Evolutionary conservation across 352 stramenopile genomes (phyloP).

Genomic region (Phytophthora pini): DNA sequence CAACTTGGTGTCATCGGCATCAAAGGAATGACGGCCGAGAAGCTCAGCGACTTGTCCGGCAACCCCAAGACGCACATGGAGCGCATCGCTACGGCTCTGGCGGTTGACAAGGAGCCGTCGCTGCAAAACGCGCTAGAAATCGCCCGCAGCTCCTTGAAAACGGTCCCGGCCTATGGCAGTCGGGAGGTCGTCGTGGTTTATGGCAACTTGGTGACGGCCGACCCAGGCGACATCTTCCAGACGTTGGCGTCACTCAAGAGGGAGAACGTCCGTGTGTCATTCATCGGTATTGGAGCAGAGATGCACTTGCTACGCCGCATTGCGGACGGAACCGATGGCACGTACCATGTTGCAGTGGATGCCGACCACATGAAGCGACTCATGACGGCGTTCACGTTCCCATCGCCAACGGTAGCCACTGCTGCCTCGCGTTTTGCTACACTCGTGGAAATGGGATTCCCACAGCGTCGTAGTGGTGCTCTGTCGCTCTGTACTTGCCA

Average conservation of each 20-base stretch:
- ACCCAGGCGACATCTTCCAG: conserved; percentile 96
- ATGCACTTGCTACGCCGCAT: conserved; percentile 90
- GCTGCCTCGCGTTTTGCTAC: conserved; percentile 72
- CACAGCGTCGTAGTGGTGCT: conserved; percentile 71
- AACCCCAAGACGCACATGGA: conserved; percentile 90
- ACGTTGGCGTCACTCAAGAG: conserved; percentile 92
- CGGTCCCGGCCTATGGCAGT: conserved; percentile 86
- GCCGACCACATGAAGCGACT: conserved; percentile 92
- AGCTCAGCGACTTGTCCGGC: conserved; percentile 91
- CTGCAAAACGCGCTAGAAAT: conserved; percentile 93
- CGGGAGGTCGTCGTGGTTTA: conserved; percentile 95
- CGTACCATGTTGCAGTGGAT: conserved; percentile 95
- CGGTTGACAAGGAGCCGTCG: conserved; percentile 87
- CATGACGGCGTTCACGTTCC: conserved; percentile 94
- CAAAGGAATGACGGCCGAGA: conserved; percentile 91
- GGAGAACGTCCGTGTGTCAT: conserved; percentile 92
- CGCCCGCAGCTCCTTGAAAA: conserved; percentile 91
- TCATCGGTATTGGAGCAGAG: conserved; percentile 95
- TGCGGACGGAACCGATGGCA: conserved; percentile 92
- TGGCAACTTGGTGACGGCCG: conserved; percentile 94
- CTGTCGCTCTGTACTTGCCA: conserved; percentile 89
- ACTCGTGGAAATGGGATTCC: conserved; percentile 88
- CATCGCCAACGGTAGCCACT: conserved; percentile 88
- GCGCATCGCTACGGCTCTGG: conserved; percentile 66
- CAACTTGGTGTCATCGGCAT: conserved; percentile 92